Evolutionary conservation across 768 basidiomycete genomes (phyloP).

Genomic region (Serendipita sp.): DNA sequence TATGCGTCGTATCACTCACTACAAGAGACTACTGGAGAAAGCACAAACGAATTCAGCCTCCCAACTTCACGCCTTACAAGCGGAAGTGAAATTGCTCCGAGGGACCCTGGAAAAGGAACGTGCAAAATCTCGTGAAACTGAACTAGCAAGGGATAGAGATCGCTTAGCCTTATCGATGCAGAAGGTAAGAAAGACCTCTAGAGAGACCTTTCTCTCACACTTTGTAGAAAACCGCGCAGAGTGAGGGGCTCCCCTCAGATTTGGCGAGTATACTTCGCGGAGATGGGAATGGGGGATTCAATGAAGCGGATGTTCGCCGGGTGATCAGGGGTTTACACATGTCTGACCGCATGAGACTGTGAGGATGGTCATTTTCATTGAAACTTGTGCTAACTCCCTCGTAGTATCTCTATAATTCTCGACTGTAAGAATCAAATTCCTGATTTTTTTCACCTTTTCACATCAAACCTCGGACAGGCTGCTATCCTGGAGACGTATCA

Average conservation of each 20-base stretch:
- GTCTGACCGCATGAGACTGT: slow-evolving; percentile 63
- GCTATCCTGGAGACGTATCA: slow-evolving; percentile 70
- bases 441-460: slow-evolving; percentile 7
- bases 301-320: slow-evolving; percentile 52
- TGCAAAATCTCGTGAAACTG: slow-evolving; percentile 7
- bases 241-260: slow-evolving; percentile 22
- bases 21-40: slow-evolving; percentile 66
- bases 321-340: slow-evolving; percentile 43
- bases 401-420: slow-evolving; percentile 43
- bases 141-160: slow-evolving; percentile 16
- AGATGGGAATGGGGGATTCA: slow-evolving; percentile 38
- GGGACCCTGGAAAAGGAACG: slow-evolving; percentile 22
- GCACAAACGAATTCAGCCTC: slow-evolving; percentile 64
- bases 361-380: slow-evolving; percentile 19
- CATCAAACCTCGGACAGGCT: slow-evolving; percentile 27
- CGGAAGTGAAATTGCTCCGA: slow-evolving; percentile 55
- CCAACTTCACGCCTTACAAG: slow-evolving; percentile 73
- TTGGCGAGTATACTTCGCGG: slow-evolving; percentile 34
- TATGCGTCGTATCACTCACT: slow-evolving; percentile 43
- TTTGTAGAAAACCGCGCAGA: not conserved
- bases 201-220: not conserved
- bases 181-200: not conserved
- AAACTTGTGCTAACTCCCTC: slow-evolving; percentile 8
- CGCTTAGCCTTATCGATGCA: slow-evolving; percentile 9
- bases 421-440: slow-evolving; percentile 29